A percentile compares a stretch with the other conserved stretches of the same genome.
Evolutionary conservation across 2,329 filamentous ascomycete species (phyloP).

Genomic region (Ophiostoma sp.): DNA sequence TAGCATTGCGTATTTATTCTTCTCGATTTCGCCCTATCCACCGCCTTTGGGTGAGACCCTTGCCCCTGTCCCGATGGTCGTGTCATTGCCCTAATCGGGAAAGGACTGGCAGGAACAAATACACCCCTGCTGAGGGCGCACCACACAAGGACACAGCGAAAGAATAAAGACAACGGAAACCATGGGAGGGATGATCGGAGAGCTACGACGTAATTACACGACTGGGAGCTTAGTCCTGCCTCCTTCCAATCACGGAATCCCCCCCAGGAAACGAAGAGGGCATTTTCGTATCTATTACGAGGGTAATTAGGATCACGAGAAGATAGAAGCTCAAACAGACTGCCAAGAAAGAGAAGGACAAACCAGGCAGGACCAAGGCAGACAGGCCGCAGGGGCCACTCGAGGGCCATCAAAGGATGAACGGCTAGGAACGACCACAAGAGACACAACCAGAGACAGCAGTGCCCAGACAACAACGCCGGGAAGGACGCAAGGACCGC

Average conservation of each 20-base stretch:
- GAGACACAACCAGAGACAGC: neutral
- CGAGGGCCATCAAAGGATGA: too few relatives aligned
- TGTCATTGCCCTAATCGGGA: conserved; percentile 6
- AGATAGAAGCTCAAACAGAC: neutral
- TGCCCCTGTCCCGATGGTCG: conserved; percentile 6
- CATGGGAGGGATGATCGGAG: too few relatives aligned
- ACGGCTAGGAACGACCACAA: neutral
- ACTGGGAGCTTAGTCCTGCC: neutral
- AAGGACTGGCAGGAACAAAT: conserved; percentile 3
- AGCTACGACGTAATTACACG: neutral
- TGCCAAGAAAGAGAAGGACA: conserved; percentile 2
- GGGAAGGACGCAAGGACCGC: conserved; percentile 3
- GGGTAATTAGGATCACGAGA: neutral
- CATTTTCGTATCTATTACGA: too few relatives aligned
- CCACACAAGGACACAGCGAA: neutral
- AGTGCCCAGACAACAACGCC: neutral
- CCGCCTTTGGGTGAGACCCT: neutral
- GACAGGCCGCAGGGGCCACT: neutral
- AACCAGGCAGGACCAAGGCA: conserved; percentile 1
- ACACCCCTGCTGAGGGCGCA: conserved; percentile 1
- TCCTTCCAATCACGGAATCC: neutral
- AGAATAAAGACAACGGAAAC: too few relatives aligned
- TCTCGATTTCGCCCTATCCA: neutral
- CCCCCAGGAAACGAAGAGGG: neutral
- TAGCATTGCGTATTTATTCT: neutral